phyloP scores from a whole-genome alignment of 306 rosid genomes.

The Lupinus albus region DNA sequence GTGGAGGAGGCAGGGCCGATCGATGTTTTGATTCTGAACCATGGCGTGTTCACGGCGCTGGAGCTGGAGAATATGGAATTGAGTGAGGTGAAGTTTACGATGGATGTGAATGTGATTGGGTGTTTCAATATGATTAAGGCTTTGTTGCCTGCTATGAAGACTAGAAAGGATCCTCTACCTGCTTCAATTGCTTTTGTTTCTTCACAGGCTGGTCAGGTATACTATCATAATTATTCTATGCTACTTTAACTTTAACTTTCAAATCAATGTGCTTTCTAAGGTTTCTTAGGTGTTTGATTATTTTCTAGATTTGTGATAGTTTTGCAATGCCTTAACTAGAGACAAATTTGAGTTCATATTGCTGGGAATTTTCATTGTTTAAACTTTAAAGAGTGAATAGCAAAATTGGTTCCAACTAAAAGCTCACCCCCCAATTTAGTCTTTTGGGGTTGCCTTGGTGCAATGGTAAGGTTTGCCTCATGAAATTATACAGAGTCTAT shows the following conservation, averaged over 20 bases:
- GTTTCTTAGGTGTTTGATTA: neutral
- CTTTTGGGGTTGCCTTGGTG: no score
- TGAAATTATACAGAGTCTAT: no score
- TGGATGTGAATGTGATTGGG: conserved; percentile 85
- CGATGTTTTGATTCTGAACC: conserved; percentile 77
- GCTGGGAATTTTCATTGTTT: neutral
- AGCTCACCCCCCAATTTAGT: no score
- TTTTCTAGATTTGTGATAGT: neutral
- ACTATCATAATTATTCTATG: neutral
- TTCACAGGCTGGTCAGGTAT: conserved; percentile 94
- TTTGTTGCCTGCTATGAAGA: conserved; percentile 70
- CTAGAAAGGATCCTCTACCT: conserved; percentile 57
- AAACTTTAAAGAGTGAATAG: no score
- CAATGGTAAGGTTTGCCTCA: no score
- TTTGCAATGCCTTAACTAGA: neutral
- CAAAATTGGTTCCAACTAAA: no score
- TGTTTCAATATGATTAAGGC: conserved; percentile 80
- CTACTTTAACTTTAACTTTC: neutral
- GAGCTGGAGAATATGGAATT: conserved; percentile 76
- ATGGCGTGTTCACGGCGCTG: conserved; percentile 70
- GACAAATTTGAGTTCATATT: neutral
- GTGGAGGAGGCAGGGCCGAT: conserved; percentile 73
- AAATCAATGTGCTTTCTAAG: neutral
- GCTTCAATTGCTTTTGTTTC: conserved; percentile 80
- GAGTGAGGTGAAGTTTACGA: conserved; percentile 76